These are phyloP conservation scores for Nigrospora osmanthi DNA, from an alignment of 2,329 filamentous ascomycete species.

Conservation along the genomic window DNA sequence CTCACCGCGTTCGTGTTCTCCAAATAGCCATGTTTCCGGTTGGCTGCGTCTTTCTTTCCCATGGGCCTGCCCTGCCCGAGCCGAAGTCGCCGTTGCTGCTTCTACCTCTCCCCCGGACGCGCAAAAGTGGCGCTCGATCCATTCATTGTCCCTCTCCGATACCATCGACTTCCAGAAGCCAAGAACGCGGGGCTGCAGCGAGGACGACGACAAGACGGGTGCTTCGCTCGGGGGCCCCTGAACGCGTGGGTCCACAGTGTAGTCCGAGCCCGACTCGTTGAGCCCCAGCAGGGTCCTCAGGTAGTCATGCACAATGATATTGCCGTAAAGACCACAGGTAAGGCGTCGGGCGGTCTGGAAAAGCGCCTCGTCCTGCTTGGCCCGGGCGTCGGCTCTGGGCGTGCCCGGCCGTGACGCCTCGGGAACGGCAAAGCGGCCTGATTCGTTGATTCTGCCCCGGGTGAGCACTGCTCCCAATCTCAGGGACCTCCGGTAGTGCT, in stretches of 20 bases:
- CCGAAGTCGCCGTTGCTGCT: no score
- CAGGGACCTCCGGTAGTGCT: neutral
- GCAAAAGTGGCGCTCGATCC: neutral
- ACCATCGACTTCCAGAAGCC: neutral
- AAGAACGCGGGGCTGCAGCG: no score
- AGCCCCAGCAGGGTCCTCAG: conserved; percentile 53
- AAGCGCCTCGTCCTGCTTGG: conserved; percentile 33
- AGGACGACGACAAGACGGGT: no score
- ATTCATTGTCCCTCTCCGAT: neutral
- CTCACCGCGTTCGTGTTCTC: neutral
- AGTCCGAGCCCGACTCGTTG: conserved; percentile 49
- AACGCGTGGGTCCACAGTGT: conserved; percentile 46
- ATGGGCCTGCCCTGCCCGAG: no score
- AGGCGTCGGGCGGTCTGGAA: conserved; percentile 50
- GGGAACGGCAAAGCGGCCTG: no score
- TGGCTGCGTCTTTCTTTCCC: no score
- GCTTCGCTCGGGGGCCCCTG: no score
- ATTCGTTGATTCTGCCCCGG: no score
- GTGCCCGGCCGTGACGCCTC: no score
- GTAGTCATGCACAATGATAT: conserved; percentile 52
- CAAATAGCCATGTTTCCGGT: neutral
- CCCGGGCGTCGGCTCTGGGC: no score
- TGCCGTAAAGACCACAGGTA: conserved; percentile 45
- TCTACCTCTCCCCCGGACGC: no score
- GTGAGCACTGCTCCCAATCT: no score